phyloP scores from a whole-genome alignment of 2,329 filamentous ascomycete species.

The Decorospora gaudefroyi region DNA sequence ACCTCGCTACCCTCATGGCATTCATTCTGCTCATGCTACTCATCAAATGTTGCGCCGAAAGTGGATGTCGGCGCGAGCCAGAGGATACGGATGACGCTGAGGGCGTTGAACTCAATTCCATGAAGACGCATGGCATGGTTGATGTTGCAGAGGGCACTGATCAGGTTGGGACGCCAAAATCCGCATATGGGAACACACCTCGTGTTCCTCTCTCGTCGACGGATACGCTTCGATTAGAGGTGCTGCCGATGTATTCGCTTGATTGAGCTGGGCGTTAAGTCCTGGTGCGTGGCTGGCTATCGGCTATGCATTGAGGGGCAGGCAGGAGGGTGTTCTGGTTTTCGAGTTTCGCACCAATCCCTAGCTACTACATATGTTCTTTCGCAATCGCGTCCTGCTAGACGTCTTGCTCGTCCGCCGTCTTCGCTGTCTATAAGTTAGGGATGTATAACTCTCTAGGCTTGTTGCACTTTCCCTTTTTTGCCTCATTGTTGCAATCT shows the following conservation, averaged over 20 bases:
- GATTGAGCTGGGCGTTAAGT: neutral
- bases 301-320: no score
- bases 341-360: no score
- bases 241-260: neutral
- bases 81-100: neutral
- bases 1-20: slow-evolving; percentile 1
- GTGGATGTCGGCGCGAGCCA: neutral
- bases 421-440: no score
- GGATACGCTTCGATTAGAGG: neutral
- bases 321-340: no score
- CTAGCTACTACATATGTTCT: no score
- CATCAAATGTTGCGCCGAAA: neutral
- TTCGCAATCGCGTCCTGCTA: no score
- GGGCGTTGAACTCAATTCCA: neutral
- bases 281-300: no score
- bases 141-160: neutral
- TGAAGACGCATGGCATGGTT: neutral
- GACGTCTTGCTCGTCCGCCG: no score
- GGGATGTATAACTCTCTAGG: no score
- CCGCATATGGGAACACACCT: neutral
- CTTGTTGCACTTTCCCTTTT: no score
- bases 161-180: neutral
- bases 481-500: no score
- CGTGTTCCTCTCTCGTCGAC: neutral
- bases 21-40: neutral